These are phyloP conservation scores for Diaporthe citri DNA, from an alignment of 2,329 filamentous ascomycete species.

Conservation along the genomic window DNA sequence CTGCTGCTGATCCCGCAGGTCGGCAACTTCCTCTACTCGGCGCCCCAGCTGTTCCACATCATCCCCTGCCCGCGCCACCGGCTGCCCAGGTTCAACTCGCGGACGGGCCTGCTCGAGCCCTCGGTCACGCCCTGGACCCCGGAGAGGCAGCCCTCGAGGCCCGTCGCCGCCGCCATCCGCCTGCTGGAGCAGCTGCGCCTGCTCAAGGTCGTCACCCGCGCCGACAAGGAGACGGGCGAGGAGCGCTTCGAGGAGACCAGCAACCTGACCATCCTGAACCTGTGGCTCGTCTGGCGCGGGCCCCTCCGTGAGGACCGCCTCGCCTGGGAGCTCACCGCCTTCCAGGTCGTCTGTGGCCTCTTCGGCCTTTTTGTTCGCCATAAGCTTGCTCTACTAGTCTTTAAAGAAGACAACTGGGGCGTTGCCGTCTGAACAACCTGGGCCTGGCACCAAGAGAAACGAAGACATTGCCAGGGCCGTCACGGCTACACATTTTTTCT, in stretches of 20 bases:
- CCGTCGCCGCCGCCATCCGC: constrained; percentile 74
- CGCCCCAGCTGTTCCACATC: constrained; percentile 89
- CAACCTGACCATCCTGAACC: constrained; percentile 93
- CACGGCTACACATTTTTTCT: not conserved
- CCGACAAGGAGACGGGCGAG: constrained; percentile 52
- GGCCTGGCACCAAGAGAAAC: not conserved
- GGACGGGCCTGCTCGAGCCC: constrained; percentile 87
- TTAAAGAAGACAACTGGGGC: constrained; percentile 86
- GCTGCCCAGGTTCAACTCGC: constrained; percentile 87
- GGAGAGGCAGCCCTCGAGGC: constrained; percentile 74
- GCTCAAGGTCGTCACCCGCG: constrained; percentile 75
- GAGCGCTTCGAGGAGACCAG: constrained; percentile 83
- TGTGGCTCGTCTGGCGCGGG: constrained; percentile 96
- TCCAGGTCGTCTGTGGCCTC: constrained; percentile 84
- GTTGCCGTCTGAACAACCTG: not conserved
- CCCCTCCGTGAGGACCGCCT: constrained; percentile 89
- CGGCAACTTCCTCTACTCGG: constrained; percentile 96
- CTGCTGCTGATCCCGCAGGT: constrained; percentile 93
- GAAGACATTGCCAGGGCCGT: not conserved
- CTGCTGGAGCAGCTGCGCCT: constrained; percentile 77
- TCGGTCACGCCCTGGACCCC: constrained; percentile 82
- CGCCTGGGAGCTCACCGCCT: constrained; percentile 80
- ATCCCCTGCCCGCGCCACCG: constrained; percentile 94
- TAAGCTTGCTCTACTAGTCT: constrained; percentile 86
- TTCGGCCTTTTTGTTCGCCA: constrained; percentile 88